Evolutionary conservation across 768 basidiomycete species (phyloP).

Genomic region (Lentinula lateritia): DNA sequence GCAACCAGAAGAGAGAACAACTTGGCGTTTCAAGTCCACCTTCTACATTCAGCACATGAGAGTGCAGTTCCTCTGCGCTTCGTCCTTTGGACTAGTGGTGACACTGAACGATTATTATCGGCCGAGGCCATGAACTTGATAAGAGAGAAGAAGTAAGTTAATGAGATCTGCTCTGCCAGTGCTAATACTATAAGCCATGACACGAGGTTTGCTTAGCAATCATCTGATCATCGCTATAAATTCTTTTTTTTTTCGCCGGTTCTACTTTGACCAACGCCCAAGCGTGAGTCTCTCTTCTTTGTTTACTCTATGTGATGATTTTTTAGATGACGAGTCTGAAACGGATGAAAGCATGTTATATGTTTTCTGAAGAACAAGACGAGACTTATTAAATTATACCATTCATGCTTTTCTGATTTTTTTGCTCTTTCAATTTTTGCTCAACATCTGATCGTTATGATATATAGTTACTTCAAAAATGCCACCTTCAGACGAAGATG

Average conservation of each 20-base stretch:
- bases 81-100: conserved; percentile 31
- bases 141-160: conserved; percentile 20
- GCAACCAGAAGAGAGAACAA: conserved; percentile 2
- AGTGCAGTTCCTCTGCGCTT: conserved; percentile 53
- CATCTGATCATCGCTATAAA: not conserved
- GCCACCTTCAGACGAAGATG: conserved; percentile 42
- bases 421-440: conserved; percentile 9
- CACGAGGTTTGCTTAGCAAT: not conserved
- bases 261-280: conserved; percentile 22
- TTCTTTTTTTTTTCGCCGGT: not conserved
- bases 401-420: conserved; percentile 91
- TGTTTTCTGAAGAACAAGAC: conserved; percentile 49
- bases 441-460: conserved; percentile 14
- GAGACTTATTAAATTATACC: conserved; percentile 61
- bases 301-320: conserved; percentile 33
- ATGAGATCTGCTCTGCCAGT: conserved; percentile 12
- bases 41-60: conserved; percentile 67
- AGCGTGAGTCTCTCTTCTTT: conserved; percentile 3
- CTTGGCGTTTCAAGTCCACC: conserved; percentile 30
- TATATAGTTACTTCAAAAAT: conserved; percentile 22
- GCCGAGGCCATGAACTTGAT: conserved; percentile 10
- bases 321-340: conserved; percentile 83
- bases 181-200: not conserved
- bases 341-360: conserved; percentile 50
- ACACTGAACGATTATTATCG: conserved; percentile 12